Evolutionary conservation across 1,139 yeast species (phyloP).

Genomic region (Diutina pseudorugosa): DNA sequence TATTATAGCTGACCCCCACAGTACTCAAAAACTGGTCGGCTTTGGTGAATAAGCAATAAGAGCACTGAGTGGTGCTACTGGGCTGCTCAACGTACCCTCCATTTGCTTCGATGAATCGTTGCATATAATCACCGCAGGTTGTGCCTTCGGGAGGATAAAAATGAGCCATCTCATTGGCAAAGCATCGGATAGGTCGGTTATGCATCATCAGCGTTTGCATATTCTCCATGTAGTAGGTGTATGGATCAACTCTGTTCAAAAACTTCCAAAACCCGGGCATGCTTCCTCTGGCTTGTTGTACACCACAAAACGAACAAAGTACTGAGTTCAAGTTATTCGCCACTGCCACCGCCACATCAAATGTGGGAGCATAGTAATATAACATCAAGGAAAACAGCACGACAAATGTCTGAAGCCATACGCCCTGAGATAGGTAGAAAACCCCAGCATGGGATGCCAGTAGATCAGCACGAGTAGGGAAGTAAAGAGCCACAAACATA

Average conservation of each 20-base stretch:
- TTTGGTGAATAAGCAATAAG: not conserved
- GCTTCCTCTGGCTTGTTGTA: not conserved
- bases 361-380: slow-evolving; percentile 48
- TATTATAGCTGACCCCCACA: slow-evolving; percentile 5
- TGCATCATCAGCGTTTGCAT: slow-evolving; percentile 42
- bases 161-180: slow-evolving; percentile 6
- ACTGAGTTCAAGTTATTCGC: slow-evolving; percentile 22
- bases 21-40: not conserved
- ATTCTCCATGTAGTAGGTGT: slow-evolving; percentile 34
- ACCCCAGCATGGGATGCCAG: not conserved
- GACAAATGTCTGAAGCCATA: slow-evolving; percentile 43
- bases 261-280: slow-evolving; percentile 3
- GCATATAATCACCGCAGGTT: slow-evolving; percentile 47
- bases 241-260: not conserved
- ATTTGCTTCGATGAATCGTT: slow-evolving; percentile 9
- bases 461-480: slow-evolving; percentile 26
- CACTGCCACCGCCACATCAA: slow-evolving; percentile 49
- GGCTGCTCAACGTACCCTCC: not conserved
- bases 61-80: not conserved
- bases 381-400: slow-evolving; percentile 41
- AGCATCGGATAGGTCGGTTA: slow-evolving; percentile 19
- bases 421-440: slow-evolving; percentile 29
- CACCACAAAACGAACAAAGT: not conserved
- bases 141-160: slow-evolving; percentile 11
- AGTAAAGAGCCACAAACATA: slow-evolving; percentile 43